Evolutionary conservation across 306 rosid species (phyloP).

Genomic region (Cicer yamashitae): DNA sequence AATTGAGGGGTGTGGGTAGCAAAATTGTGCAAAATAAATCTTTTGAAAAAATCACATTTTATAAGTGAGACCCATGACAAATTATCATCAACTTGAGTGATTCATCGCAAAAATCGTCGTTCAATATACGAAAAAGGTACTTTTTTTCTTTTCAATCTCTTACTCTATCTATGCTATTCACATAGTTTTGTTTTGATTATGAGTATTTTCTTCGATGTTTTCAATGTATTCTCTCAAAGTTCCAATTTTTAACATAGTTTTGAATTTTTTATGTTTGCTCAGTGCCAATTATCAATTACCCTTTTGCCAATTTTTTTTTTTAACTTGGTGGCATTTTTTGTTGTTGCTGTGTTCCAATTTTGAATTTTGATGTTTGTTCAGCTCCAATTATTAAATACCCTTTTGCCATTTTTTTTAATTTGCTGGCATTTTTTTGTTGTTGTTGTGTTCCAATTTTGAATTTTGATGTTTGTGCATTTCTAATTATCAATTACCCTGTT

Average conservation of each 20-base stretch:
- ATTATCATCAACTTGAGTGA: not conserved
- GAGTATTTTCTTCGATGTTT: conserved; percentile 6
- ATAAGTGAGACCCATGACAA: not conserved
- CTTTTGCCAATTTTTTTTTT: conserved; percentile 22
- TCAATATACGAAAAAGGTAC: conserved; percentile 23
- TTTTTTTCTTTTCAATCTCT: not conserved
- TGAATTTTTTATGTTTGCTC: not conserved
- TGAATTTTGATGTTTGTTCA: conserved; percentile 16
- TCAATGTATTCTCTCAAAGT: not conserved
- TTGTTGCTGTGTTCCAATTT: conserved; percentile 13
- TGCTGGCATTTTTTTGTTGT: conserved; percentile 29
- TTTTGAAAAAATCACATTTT: not conserved
- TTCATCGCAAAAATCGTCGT: not conserved
- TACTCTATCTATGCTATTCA: not conserved
- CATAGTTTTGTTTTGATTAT: not conserved
- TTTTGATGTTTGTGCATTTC: conserved; percentile 9
- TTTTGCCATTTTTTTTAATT: conserved; percentile 15
- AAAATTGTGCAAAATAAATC: not conserved
- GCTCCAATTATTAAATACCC: conserved; percentile 14
- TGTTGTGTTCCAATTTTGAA: conserved; percentile 8
- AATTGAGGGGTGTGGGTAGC: too few relatives aligned
- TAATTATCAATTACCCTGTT: conserved; percentile 21
- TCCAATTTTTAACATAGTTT: conserved; percentile 31
- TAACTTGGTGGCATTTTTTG: conserved; percentile 28
- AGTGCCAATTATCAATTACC: conserved; percentile 16